These are phyloP conservation scores for Fomitopsis pinicola DNA, from an alignment of 1,284 basidiomycete genomes.

Conservation along the genomic window DNA sequence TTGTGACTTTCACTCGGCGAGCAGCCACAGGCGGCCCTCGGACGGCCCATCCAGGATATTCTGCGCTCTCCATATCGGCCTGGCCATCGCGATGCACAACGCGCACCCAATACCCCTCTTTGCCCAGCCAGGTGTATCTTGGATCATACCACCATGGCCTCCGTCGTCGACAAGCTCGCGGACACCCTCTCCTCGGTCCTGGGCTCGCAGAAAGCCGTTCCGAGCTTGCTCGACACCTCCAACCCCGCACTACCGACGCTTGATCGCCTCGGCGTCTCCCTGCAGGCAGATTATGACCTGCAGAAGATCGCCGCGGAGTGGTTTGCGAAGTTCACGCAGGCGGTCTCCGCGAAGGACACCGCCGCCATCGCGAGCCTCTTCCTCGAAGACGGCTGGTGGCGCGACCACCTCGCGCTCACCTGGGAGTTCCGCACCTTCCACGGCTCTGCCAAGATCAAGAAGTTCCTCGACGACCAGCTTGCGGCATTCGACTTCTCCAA, in stretches of 20 bases:
- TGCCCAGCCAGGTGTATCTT: not conserved
- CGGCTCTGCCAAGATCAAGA: conserved; percentile 33
- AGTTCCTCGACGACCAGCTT: conserved; percentile 41
- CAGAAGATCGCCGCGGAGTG: conserved; percentile 39
- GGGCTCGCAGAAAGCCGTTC: not conserved
- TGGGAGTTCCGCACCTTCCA: conserved; percentile 61
- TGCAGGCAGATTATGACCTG: conserved; percentile 32
- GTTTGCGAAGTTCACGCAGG: conserved; percentile 38
- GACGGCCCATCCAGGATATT: not conserved
- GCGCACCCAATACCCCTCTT: not conserved
- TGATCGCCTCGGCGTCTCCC: conserved; percentile 33
- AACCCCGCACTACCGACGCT: conserved; percentile 38
- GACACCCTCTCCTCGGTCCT: not conserved
- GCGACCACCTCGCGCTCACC: conserved; percentile 53
- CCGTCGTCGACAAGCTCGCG: not conserved
- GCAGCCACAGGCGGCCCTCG: not conserved
- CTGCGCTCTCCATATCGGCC: not conserved
- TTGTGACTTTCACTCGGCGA: not conserved
- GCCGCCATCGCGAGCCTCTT: conserved; percentile 34
- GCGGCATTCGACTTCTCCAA: conserved; percentile 28
- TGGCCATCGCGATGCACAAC: not conserved
- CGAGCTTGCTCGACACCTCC: conserved; percentile 9
- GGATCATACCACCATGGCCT: not conserved
- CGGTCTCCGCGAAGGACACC: conserved; percentile 32
- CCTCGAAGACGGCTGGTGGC: conserved; percentile 43